A percentile compares a stretch with the other conserved stretches of the same genome.
Evolutionary conservation across 192 early-diverging fungal species (phyloP).

Genomic region (Podila horticola): DNA sequence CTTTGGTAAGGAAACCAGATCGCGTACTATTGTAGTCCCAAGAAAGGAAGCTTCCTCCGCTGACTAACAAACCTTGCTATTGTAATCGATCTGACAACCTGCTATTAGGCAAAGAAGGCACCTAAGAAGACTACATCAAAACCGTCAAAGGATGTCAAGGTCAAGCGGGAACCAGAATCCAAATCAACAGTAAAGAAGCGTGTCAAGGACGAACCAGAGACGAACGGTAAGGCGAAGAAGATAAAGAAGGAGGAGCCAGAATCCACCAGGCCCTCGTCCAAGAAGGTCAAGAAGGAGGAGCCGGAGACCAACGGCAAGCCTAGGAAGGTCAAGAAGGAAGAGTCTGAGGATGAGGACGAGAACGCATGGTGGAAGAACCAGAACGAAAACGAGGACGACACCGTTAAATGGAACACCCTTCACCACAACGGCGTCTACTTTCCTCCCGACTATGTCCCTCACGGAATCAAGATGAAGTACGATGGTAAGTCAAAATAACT

Average conservation of each 20-base stretch:
- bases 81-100: neutral
- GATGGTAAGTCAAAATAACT: conserved; percentile 65
- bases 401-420: conserved; percentile 88
- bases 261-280: conserved; percentile 4
- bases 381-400: conserved; percentile 66
- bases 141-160: conserved; percentile 27
- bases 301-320: conserved; percentile 10
- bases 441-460: conserved; percentile 90
- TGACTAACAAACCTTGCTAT: neutral
- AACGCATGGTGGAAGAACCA: conserved; percentile 79
- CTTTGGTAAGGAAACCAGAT: conserved; percentile 37
- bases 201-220: conserved; percentile 39
- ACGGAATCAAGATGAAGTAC: conserved; percentile 90
- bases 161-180: conserved; percentile 17
- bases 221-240: conserved; percentile 15
- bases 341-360: conserved; percentile 54
- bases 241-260: conserved; percentile 43
- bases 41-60: too few relatives aligned
- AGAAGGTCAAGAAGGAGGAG: conserved; percentile 48
- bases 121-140: conserved; percentile 35
- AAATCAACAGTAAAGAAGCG: conserved; percentile 30
- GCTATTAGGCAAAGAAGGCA: conserved; percentile 37
- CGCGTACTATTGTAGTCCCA: neutral
- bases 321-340: conserved; percentile 42
- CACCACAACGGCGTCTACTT: conserved; percentile 91